Evolutionary conservation across 345 rosid genomes (phyloP).

Genomic region (Luvunga scandens): DNA sequence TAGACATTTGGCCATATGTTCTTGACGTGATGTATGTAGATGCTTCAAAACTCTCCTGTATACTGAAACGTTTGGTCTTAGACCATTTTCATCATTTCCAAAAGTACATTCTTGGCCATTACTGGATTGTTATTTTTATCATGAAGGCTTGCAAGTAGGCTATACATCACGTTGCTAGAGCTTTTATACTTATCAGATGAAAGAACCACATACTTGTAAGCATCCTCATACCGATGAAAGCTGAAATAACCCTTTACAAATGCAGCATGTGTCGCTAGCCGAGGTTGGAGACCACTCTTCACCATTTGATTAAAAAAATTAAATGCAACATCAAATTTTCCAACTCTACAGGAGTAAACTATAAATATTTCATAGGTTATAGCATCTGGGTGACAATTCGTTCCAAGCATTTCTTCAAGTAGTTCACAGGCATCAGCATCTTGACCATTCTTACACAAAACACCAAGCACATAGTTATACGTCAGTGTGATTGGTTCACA

Average conservation of each 20-base stretch:
- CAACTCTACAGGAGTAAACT: conserved; percentile 20
- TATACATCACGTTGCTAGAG: conserved; percentile 30
- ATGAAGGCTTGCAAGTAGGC: conserved; percentile 47
- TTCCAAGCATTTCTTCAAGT: conserved; percentile 36
- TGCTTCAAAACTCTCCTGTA: conserved; percentile 30
- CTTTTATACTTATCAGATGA: conserved; percentile 22
- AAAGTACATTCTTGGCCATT: conserved; percentile 36
- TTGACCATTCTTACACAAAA: conserved; percentile 32
- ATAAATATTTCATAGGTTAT: conserved; percentile 53
- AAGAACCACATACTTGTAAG: conserved; percentile 34
- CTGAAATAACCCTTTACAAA: conserved; percentile 40
- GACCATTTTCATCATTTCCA: conserved; percentile 52
- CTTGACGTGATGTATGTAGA: conserved; percentile 30
- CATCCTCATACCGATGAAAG: conserved; percentile 29
- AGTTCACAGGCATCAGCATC: conserved; percentile 26
- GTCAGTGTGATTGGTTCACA: conserved; percentile 21
- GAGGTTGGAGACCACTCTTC: conserved; percentile 41
- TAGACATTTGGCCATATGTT: conserved; percentile 29
- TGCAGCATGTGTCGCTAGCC: conserved; percentile 41
- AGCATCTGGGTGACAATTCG: conserved; percentile 42
- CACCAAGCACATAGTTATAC: conserved; percentile 41
- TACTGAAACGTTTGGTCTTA: conserved; percentile 37
- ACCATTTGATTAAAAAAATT: conserved; percentile 40
- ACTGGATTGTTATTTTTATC: conserved; percentile 29
- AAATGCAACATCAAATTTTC: conserved; percentile 32